These are phyloP conservation scores for Ganoderma lingzhi DNA, from an alignment of 1,284 basidiomycete genomes.

Conservation along the genomic window DNA sequence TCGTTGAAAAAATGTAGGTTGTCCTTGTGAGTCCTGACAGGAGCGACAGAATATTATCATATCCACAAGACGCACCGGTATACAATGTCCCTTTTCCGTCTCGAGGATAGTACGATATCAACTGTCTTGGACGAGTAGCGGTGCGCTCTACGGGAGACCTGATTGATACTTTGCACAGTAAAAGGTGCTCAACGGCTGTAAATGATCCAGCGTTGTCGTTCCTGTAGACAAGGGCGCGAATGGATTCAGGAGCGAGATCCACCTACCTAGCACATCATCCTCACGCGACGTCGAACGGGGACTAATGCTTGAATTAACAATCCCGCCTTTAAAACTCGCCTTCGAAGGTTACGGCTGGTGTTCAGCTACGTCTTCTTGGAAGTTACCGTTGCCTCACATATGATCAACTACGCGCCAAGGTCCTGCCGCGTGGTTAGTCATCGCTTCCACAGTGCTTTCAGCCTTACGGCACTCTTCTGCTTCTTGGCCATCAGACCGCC, in stretches of 20 bases:
- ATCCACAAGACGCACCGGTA: background rate
- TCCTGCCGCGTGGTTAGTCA: constrained; percentile 7
- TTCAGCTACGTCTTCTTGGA: background rate
- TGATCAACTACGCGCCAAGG: background rate
- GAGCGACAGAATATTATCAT: background rate
- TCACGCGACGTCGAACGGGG: background rate
- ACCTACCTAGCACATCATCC: background rate
- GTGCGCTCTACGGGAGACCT: too few relatives aligned
- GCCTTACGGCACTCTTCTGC: background rate
- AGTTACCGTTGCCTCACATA: background rate
- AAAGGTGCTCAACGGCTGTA: too few relatives aligned
- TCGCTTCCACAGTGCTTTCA: constrained; percentile 1
- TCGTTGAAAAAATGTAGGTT: background rate
- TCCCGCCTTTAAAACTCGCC: background rate
- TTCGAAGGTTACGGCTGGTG: background rate
- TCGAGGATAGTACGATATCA: background rate
- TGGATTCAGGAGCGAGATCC: background rate
- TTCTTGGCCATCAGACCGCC: background rate
- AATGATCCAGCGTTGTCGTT: background rate
- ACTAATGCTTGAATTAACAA: background rate
- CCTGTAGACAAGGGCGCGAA: background rate
- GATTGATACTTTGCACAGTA: too few relatives aligned
- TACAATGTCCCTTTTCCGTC: background rate
- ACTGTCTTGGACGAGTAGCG: background rate
- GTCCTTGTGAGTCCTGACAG: background rate